phyloP scores from a whole-genome alignment of 331 rosid genomes.

The Pyracantha coccinea region DNA sequence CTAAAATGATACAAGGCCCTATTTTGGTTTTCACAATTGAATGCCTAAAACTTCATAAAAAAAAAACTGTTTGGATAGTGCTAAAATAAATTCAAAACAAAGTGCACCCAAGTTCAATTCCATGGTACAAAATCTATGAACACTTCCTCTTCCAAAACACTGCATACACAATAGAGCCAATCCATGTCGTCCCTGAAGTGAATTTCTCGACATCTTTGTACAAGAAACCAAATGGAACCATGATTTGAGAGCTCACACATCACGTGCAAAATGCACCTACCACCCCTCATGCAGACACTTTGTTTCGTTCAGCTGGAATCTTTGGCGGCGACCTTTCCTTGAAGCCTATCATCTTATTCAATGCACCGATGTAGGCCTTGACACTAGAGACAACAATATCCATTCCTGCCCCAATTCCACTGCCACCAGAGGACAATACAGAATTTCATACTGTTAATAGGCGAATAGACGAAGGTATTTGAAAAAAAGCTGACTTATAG shows the following conservation, averaged over 20 bases:
- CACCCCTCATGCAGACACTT: slow-evolving; percentile 26
- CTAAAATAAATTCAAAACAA: background rate
- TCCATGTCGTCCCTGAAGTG: background rate
- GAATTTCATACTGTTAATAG: background rate
- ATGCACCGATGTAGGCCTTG: slow-evolving; percentile 77
- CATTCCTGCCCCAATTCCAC: slow-evolving; percentile 93
- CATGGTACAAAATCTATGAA: background rate
- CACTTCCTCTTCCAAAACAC: background rate
- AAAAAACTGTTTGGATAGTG: background rate
- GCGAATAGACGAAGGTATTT: slow-evolving; percentile 6
- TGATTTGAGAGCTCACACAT: background rate
- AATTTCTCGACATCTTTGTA: background rate
- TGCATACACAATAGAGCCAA: background rate
- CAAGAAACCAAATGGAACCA: background rate
- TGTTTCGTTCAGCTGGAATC: slow-evolving; percentile 22
- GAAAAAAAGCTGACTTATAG: slow-evolving; percentile 2
- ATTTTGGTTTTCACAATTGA: no score
- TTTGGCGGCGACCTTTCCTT: slow-evolving; percentile 13
- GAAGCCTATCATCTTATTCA: slow-evolving; percentile 88
- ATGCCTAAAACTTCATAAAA: no score
- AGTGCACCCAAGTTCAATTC: background rate
- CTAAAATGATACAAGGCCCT: no score
- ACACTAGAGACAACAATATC: slow-evolving; percentile 94
- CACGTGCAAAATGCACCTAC: background rate
- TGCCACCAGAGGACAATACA: slow-evolving; percentile 14